Evolutionary conservation across 2,329 filamentous ascomycete species (phyloP).

Genomic region (Helicocarpus griseus): DNA sequence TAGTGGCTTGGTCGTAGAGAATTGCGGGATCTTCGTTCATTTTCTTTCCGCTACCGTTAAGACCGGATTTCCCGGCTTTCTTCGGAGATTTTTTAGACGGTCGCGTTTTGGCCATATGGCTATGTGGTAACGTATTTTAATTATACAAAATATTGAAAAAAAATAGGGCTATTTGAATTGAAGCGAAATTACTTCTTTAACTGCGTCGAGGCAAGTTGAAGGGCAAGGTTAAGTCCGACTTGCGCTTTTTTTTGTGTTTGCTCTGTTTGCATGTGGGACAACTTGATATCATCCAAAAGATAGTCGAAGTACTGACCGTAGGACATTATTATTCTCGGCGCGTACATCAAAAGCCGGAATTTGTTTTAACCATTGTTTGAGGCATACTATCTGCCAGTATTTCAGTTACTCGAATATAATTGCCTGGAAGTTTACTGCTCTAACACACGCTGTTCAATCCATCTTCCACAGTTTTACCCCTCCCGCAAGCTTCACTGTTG

Average conservation of each 20-base stretch:
- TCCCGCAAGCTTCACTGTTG: neutral
- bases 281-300: slow-evolving; percentile 1
- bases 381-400: too few relatives aligned
- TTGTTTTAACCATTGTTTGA: too few relatives aligned
- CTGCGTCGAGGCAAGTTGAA: too few relatives aligned
- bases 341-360: too few relatives aligned
- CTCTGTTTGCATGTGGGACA: slow-evolving; percentile 31
- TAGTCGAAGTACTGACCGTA: too few relatives aligned
- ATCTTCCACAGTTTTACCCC: too few relatives aligned
- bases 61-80: slow-evolving; percentile 33
- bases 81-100: slow-evolving; percentile 36
- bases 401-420: too few relatives aligned
- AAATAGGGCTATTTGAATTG: too few relatives aligned
- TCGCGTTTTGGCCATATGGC: slow-evolving; percentile 43
- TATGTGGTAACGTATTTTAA: neutral
- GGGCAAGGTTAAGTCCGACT: neutral
- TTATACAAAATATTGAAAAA: neutral
- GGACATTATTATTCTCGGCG: neutral
- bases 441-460: too few relatives aligned
- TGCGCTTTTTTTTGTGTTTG: slow-evolving; percentile 25
- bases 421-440: neutral
- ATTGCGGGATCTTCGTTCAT: slow-evolving; percentile 43
- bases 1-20: slow-evolving; percentile 48
- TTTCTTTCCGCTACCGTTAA: slow-evolving; percentile 33
- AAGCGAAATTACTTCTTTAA: too few relatives aligned